A percentile compares a stretch with the other conserved stretches of the same genome.
Evolutionary conservation across 805 yeast species (phyloP).

Genomic region (Metschnikowia lachancei): DNA sequence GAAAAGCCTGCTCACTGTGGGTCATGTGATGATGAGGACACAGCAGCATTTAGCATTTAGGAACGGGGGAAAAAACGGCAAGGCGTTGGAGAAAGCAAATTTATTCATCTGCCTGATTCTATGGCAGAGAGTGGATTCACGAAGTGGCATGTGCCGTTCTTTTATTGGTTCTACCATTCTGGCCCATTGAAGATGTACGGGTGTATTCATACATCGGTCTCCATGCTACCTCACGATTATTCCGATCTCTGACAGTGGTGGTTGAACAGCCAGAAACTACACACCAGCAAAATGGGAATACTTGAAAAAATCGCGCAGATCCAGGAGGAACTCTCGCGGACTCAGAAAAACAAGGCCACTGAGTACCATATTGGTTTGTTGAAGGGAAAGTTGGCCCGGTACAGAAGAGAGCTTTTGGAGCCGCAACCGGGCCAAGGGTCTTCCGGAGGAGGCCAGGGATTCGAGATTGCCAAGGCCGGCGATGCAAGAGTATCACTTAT

Average conservation of each 20-base stretch:
- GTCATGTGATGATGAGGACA: too few species aligned
- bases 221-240: neutral
- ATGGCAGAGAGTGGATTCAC: too few species aligned
- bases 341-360: slow-evolving; percentile 97
- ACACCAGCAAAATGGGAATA: slow-evolving; percentile 17
- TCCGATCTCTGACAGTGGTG: neutral
- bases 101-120: too few species aligned
- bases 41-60: too few species aligned
- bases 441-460: slow-evolving; percentile 78
- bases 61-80: too few species aligned
- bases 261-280: too few species aligned
- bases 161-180: too few species aligned
- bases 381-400: slow-evolving; percentile 91
- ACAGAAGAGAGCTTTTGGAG: slow-evolving; percentile 85
- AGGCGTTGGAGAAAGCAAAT: too few species aligned
- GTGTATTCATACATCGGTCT: slow-evolving; percentile 2
- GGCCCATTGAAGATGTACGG: too few species aligned
- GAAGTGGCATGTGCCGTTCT: too few species aligned
- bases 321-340: slow-evolving; percentile 89
- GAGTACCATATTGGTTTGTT: slow-evolving; percentile 93
- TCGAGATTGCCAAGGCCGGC: slow-evolving; percentile 92
- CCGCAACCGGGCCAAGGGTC: slow-evolving; percentile 78
- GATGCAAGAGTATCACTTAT: slow-evolving; percentile 94
- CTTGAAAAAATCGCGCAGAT: slow-evolving; percentile 80
- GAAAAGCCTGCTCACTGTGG: neutral